phyloP scores from a whole-genome alignment of 305 asterid genomes.

The Fraxinus baroniana region DNA sequence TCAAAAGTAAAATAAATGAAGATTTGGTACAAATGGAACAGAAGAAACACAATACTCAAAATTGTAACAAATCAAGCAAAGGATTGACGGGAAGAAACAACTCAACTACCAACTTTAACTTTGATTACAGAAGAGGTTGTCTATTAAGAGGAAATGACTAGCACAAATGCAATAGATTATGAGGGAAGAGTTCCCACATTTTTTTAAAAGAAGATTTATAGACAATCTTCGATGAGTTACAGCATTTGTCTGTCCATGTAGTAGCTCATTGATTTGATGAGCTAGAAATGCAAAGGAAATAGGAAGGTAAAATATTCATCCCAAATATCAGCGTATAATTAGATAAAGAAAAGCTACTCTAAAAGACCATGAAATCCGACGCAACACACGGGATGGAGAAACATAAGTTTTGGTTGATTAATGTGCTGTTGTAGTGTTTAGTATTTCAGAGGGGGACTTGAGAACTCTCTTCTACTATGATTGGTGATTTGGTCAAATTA shows the following conservation, averaged over 20 bases:
- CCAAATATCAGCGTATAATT: background rate
- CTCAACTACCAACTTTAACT: background rate
- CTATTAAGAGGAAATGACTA: background rate
- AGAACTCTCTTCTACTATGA: background rate
- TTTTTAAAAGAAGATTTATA: background rate
- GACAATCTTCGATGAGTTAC: background rate
- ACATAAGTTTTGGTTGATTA: background rate
- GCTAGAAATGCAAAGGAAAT: background rate
- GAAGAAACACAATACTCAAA: background rate
- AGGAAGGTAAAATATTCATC: background rate
- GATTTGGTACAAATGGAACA: background rate
- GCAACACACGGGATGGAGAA: background rate
- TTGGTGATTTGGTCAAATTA: background rate
- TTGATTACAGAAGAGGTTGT: background rate
- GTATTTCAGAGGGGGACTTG: background rate
- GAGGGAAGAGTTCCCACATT: background rate
- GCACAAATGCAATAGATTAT: background rate
- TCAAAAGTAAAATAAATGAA: background rate
- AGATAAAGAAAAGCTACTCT: background rate
- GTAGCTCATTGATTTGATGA: background rate
- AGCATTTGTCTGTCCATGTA: background rate
- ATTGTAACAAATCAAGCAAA: background rate
- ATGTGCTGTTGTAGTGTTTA: background rate
- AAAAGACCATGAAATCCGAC: background rate
- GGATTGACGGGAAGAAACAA: background rate